These are phyloP conservation scores for Staphylotrichum longicolle DNA, from an alignment of 495 filamentous ascomycete species.

Conservation along the genomic window DNA sequence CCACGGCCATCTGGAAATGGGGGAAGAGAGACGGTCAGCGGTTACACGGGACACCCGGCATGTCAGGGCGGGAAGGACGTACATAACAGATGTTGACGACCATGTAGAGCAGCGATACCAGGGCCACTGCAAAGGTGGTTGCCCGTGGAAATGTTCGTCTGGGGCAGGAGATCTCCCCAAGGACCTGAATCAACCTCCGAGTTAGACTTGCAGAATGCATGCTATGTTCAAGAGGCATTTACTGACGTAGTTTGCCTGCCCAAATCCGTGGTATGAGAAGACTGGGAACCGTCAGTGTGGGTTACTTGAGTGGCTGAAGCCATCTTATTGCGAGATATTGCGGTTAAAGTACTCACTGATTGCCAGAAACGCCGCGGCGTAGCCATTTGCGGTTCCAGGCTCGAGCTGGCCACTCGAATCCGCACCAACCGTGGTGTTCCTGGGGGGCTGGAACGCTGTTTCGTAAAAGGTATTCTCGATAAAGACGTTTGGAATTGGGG, in stretches of 20 bases:
- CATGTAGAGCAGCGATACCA: neutral
- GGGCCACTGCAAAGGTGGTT: neutral
- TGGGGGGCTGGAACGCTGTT: too few species aligned
- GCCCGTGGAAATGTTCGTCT: neutral
- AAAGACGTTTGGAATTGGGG: neutral
- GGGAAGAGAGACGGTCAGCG: too few species aligned
- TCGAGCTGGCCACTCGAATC: neutral
- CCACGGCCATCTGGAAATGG: neutral
- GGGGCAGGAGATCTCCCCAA: neutral
- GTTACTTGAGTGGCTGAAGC: too few species aligned
- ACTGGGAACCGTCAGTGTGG: neutral
- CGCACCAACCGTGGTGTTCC: neutral
- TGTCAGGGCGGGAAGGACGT: neutral
- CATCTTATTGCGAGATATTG: too few species aligned
- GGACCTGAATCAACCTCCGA: neutral
- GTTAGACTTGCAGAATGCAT: too few species aligned
- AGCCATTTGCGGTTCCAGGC: neutral
- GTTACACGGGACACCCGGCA: too few species aligned
- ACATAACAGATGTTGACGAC: neutral
- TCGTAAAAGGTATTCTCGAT: too few species aligned
- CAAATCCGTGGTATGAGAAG: neutral
- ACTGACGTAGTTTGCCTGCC: neutral
- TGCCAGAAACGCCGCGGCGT: neutral
- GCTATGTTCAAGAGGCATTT: neutral
- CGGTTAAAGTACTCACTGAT: neutral